These are phyloP conservation scores for Ichthyophthirius multifiliis DNA, from an alignment of 169 alveolate genomes.

Conservation along the genomic window DNA sequence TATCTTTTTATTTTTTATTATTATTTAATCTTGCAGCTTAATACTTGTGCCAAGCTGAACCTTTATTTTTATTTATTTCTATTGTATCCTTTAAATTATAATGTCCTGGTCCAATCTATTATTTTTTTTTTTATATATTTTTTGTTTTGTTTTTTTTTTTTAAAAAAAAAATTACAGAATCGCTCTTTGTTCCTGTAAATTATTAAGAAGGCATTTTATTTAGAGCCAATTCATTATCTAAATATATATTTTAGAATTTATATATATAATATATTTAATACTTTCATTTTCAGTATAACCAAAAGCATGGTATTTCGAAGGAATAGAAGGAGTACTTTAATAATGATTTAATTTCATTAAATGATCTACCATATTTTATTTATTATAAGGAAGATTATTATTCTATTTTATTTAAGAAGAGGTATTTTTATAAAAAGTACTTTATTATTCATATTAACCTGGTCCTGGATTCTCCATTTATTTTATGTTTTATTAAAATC, in stretches of 20 bases:
- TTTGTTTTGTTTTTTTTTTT: no score
- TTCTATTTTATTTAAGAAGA: no score
- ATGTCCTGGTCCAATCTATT: constrained; percentile 7
- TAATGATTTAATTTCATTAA: not conserved
- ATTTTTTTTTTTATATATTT: no score
- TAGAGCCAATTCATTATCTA: not conserved
- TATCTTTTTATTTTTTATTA: not conserved
- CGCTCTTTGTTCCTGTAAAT: not conserved
- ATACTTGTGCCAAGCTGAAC: not conserved
- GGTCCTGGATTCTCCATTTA: not conserved
- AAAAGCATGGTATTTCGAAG: not conserved
- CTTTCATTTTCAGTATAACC: constrained; percentile 15
- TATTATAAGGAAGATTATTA: not conserved
- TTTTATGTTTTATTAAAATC: not conserved
- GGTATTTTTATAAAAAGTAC: not conserved
- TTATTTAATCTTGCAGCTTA: not conserved
- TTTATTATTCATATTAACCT: not conserved
- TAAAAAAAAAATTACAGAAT: not conserved
- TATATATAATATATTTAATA: not conserved
- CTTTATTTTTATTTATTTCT: not conserved
- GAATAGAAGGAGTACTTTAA: constrained; percentile 8
- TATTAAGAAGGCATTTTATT: not conserved
- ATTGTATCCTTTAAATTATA: not conserved
- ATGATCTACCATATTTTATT: not conserved
- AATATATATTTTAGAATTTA: no score